Base-by-base conservation (phyloP, 1,284 basidiomycete genomes). In the Lentinus polychrous region DNA sequence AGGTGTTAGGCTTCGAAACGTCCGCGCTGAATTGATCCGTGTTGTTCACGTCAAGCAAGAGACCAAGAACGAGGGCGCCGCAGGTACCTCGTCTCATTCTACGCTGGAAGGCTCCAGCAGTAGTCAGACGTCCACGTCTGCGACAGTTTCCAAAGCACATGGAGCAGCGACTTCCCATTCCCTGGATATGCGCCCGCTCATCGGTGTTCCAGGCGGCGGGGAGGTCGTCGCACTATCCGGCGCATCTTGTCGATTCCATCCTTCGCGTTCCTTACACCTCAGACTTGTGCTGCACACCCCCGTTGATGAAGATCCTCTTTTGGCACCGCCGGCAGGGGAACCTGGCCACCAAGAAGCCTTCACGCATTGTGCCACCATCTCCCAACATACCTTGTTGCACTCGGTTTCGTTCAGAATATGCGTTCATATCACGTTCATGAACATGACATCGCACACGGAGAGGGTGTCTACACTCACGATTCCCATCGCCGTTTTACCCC, bases 171-270 rank as follows among this genome's bases (percentile, higher is more conserved):
- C 58, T 12, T 52, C 57, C 8, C 50, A 60, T 35, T 48, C 56
- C 8, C 49, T 59, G 20, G 55, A 60, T 40, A 48, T 61, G 45
- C 46, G 52, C 15, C 48, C 57, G 8, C 37, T 53, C 32, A 23
- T 54, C 10, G 55, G 57, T 0, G 56, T 56, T 8, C 60, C 51
- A n/a, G 61, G 61, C 6, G 61, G 64, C 22, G 57, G 71, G 69
- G 51, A 74, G 5, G 70, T 81, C 43, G 65, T 90, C 24, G 81
- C 85, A 2, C 76, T 83, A 10, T 88, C 87, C 12, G 87, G 87
- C 34, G 85, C 85, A 31, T 80, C 85, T 27, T 90, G 87, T 66
- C 79, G 85, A 37, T 85, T 91, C 57, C 86, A 91, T 58, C 77
- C 81, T 1, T 75, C 78, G 33, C 73, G 73, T 15, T 69, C 84